These are phyloP conservation scores for Neurospora sp. DNA, from an alignment of 495 filamentous ascomycete species.

Conservation along the genomic window DNA sequence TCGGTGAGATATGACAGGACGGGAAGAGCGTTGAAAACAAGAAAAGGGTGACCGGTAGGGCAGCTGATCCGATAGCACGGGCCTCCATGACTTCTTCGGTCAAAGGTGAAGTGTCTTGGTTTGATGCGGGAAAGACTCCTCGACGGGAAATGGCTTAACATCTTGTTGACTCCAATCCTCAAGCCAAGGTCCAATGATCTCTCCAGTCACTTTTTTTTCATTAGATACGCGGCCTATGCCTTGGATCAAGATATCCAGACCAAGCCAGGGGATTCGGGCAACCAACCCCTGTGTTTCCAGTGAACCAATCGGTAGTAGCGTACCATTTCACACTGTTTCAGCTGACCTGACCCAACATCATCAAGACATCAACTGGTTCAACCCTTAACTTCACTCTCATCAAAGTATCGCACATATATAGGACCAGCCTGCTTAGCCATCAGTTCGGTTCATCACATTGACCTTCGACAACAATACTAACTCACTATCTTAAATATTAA, in stretches of 20 bases:
- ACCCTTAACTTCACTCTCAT: background rate
- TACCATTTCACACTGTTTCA: background rate
- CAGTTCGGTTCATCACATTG: background rate
- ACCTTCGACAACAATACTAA: background rate
- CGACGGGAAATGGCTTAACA: background rate
- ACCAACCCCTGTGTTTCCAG: background rate
- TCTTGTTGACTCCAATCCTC: background rate
- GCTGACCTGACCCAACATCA: background rate
- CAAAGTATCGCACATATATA: background rate
- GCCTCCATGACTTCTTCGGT: background rate
- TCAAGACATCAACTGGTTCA: background rate
- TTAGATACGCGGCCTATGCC: background rate
- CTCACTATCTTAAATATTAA: background rate
- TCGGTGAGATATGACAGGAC: background rate
- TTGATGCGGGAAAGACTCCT: background rate
- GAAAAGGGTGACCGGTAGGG: background rate
- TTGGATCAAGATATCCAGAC: background rate
- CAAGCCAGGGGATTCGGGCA: background rate
- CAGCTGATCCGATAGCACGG: background rate
- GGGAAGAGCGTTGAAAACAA: background rate
- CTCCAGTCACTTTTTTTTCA: background rate
- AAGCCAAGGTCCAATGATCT: background rate
- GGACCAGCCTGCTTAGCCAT: background rate
- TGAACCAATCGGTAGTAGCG: background rate
- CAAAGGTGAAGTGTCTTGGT: background rate